Conservation (phyloP, 352 stramenopile genomes). For the Pythium pectinolyticum region DNA sequence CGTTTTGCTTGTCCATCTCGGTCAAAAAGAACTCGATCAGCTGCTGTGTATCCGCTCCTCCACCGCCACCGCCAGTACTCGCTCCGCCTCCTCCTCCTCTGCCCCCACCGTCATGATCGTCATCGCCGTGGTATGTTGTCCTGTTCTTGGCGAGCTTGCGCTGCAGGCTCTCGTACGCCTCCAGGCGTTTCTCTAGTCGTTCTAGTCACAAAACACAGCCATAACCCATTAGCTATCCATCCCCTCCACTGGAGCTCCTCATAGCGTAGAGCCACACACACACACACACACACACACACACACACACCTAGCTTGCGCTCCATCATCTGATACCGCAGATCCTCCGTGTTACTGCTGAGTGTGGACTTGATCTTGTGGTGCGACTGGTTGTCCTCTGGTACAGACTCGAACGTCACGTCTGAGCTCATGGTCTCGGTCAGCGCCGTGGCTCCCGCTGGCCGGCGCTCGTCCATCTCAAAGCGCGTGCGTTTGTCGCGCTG, state of each 20-base stretch:
- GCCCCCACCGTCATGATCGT: background rate
- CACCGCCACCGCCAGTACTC: no score
- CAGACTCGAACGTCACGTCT: slow-evolving; percentile 23
- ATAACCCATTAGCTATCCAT: background rate
- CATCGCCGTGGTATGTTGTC: slow-evolving; percentile 4
- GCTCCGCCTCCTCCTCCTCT: background rate
- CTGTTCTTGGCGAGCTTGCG: slow-evolving; percentile 19
- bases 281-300: background rate
- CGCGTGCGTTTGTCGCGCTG: slow-evolving; percentile 26
- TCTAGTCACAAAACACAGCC: slow-evolving; percentile 15
- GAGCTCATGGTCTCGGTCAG: slow-evolving; percentile 29
- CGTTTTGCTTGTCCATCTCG: slow-evolving; percentile 51
- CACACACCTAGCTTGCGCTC: slow-evolving; percentile 32
- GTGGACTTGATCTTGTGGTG: slow-evolving; percentile 1
- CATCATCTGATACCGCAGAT: slow-evolving; percentile 30
- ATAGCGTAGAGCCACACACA: background rate
- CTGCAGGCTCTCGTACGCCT: slow-evolving; percentile 35
- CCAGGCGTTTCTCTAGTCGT: slow-evolving; percentile 34
- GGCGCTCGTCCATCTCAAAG: slow-evolving; percentile 28
- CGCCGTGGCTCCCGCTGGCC: slow-evolving; percentile 11
- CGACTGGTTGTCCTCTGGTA: slow-evolving; percentile 29
- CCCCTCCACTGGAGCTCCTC: no score
- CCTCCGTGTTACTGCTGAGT: no score
- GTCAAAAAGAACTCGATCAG: slow-evolving; percentile 49
- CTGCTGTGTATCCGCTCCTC: slow-evolving; percentile 31